These are phyloP conservation scores for Suillus clintonianus DNA, from an alignment of 768 basidiomycete species.

Conservation along the genomic window DNA sequence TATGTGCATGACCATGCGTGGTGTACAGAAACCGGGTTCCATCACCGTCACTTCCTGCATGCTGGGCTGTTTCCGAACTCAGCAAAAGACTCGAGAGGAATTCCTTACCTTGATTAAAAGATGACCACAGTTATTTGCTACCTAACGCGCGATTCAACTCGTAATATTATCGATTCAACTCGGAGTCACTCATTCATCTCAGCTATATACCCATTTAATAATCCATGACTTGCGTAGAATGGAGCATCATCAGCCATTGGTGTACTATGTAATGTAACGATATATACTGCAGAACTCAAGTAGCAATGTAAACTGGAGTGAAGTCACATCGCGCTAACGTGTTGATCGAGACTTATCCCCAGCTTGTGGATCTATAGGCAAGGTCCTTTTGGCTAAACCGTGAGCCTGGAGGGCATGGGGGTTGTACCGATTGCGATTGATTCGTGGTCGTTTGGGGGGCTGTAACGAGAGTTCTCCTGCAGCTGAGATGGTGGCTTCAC, in stretches of 20 bases:
- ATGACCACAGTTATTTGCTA: conserved; percentile 12
- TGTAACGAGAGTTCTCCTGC: conserved; percentile 40
- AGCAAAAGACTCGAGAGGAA: conserved; percentile 98
- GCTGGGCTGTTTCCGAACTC: conserved; percentile 97
- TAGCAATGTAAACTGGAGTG: not conserved
- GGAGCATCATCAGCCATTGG: conserved; percentile 10
- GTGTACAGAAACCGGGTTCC: conserved; percentile 97
- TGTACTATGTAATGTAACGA: conserved; percentile 19
- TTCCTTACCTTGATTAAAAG: conserved; percentile 84
- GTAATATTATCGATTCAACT: conserved; percentile 36
- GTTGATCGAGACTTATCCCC: conserved; percentile 52
- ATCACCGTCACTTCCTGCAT: conserved; percentile 96
- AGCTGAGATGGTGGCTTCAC: conserved; percentile 36
- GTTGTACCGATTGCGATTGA: conserved; percentile 55
- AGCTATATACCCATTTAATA: conserved; percentile 19
- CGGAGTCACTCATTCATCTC: conserved; percentile 24
- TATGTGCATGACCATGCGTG: conserved; percentile 99
- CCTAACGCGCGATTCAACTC: conserved; percentile 52
- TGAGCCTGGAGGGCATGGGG: conserved; percentile 32
- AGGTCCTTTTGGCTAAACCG: conserved; percentile 56
- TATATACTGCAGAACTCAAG: conserved; percentile 16
- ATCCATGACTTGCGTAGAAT: conserved; percentile 14
- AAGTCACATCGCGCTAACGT: not conserved
- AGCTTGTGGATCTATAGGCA: conserved; percentile 64
- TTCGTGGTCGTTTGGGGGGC: conserved; percentile 61